Evolutionary conservation across 768 basidiomycete species (phyloP).

Genomic region (Guyanaporus albipodus): DNA sequence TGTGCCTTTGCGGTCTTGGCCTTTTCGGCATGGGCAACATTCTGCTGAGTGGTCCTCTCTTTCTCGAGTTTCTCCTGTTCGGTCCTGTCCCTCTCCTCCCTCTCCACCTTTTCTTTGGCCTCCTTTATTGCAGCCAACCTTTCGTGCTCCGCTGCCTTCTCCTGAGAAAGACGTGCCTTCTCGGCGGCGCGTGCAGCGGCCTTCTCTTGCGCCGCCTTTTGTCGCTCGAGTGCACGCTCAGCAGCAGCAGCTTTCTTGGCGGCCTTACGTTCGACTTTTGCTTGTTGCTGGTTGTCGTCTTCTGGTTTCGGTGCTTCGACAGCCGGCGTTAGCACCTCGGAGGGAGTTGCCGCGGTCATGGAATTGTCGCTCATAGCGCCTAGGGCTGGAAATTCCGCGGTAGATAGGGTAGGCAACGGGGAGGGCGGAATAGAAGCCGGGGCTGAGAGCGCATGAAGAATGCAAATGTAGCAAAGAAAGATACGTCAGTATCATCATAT

Average conservation of each 20-base stretch:
- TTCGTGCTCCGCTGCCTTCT: slow-evolving; percentile 55
- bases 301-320: slow-evolving; percentile 28
- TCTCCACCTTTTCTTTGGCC: slow-evolving; percentile 37
- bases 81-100: slow-evolving; percentile 32
- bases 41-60: slow-evolving; percentile 32
- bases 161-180: slow-evolving; percentile 48
- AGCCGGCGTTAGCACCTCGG: slow-evolving; percentile 22
- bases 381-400: slow-evolving; percentile 76
- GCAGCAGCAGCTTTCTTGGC: slow-evolving; percentile 60
- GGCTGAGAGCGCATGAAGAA: slow-evolving; percentile 28
- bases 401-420: slow-evolving; percentile 50
- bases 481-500: slow-evolving; percentile 41
- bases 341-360: slow-evolving; percentile 1
- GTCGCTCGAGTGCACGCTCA: slow-evolving; percentile 60
- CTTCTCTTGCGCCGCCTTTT: slow-evolving; percentile 55
- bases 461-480: slow-evolving; percentile 21
- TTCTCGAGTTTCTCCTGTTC: slow-evolving; percentile 40
- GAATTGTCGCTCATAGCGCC: slow-evolving; percentile 15
- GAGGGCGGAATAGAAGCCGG: slow-evolving; percentile 36
- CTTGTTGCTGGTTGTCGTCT: slow-evolving; percentile 41
- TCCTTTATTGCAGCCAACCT: slow-evolving; percentile 37
- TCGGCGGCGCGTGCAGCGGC: slow-evolving; percentile 48
- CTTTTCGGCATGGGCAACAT: slow-evolving; percentile 34
- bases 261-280: slow-evolving; percentile 59
- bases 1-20: slow-evolving; percentile 35